phyloP scores from a whole-genome alignment of 495 filamentous ascomycete species.

The Neurospora sublineolata region DNA sequence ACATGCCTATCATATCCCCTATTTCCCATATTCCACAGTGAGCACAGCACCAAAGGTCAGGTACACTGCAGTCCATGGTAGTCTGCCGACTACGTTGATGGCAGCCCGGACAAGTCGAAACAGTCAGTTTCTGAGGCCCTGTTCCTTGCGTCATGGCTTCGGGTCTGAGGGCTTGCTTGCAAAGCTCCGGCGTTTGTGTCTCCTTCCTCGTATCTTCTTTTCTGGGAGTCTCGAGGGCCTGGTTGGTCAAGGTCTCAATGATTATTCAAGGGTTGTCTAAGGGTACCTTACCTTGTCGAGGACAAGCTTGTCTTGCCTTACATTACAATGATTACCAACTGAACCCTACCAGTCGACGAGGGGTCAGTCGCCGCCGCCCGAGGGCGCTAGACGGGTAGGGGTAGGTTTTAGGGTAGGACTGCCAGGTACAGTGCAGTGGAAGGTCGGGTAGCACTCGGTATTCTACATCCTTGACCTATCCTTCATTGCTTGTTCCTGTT shows the following conservation, averaged over 20 bases:
- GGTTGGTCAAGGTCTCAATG: not conserved
- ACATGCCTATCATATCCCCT: not conserved
- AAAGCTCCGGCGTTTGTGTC: not conserved
- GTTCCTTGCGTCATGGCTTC: not conserved
- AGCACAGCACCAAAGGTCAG: not conserved
- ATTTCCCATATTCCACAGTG: not conserved
- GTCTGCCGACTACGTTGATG: not conserved
- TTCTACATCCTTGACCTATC: not conserved
- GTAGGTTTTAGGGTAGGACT: not conserved
- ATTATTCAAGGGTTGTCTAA: not conserved
- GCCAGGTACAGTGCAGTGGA: not conserved
- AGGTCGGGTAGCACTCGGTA: not conserved
- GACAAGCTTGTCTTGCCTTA: not conserved
- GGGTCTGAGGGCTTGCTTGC: not conserved
- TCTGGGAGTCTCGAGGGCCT: not conserved
- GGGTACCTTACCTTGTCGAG: not conserved
- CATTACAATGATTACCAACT: not conserved
- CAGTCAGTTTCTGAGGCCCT: not conserved
- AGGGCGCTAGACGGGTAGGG: not conserved
- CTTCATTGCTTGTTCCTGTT: not conserved
- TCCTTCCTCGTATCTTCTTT: not conserved
- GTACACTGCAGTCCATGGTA: not conserved
- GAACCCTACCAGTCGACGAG: not conserved
- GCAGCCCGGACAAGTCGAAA: not conserved
- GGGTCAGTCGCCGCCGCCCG: not conserved